Percentiles rank a stretch among this genome's conserved stretches.
phyloP scores from a whole-genome alignment of 2,329 filamentous ascomycete species.

The Apiospora aurea region DNA sequence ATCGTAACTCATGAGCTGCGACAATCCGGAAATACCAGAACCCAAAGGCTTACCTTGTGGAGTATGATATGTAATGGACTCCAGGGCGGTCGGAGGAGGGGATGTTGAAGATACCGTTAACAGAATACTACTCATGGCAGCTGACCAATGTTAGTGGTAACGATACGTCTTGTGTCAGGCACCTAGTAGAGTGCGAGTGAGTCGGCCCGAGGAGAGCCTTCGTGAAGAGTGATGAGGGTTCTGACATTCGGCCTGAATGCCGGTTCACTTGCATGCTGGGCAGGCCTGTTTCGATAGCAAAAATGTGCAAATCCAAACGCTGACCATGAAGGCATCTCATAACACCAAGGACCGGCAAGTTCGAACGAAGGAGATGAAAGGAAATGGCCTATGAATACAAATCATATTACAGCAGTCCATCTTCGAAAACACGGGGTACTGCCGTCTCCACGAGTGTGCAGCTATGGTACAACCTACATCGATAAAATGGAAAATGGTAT shows the following conservation, averaged over 20 bases:
- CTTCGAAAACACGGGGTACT: neutral
- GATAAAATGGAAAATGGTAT: neutral
- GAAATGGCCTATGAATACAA: neutral
- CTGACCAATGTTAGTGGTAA: neutral
- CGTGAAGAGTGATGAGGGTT: neutral
- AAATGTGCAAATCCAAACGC: neutral
- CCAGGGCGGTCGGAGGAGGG: neutral
- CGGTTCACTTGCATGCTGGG: neutral
- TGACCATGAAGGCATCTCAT: neutral
- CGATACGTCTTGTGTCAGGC: neutral
- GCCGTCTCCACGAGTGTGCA: neutral
- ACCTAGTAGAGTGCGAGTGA: neutral
- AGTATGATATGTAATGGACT: neutral
- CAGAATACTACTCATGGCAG: neutral
- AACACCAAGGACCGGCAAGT: neutral
- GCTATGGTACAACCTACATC: neutral
- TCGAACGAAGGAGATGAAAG: neutral
- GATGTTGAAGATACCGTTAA: neutral
- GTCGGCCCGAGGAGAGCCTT: neutral
- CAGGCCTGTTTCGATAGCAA: neutral
- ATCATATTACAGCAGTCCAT: neutral
- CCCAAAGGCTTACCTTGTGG: no score
- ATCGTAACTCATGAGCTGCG: no score
- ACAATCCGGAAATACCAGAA: no score
- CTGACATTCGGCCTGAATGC: neutral